A percentile compares a stretch with the other conserved stretches of the same genome.
Conservation (phyloP, 768 basidiomycete species). For the Boletus pseudopeckii region DNA sequence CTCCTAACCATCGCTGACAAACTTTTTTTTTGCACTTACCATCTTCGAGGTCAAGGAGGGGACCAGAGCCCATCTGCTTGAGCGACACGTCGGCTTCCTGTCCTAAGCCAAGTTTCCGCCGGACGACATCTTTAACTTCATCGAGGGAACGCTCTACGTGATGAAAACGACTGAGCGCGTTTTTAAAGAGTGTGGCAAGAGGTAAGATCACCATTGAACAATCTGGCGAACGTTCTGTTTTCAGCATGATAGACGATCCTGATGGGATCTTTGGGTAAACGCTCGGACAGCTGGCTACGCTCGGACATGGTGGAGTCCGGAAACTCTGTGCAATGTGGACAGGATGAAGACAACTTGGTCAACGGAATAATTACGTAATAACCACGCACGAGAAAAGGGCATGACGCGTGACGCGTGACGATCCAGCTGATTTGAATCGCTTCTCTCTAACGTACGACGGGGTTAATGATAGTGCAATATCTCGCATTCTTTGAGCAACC, state of each 20-base stretch:
- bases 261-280: constrained; percentile 1
- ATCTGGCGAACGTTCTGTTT: constrained; percentile 37
- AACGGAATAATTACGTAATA: not conserved
- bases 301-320: constrained; percentile 9
- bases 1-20: not conserved
- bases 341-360: not conserved
- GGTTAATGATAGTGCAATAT: too few species aligned
- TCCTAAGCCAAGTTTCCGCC: constrained; percentile 56
- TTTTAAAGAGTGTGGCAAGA: not conserved
- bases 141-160: constrained; percentile 56
- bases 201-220: constrained; percentile 38
- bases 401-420: too few species aligned
- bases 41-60: constrained; percentile 68
- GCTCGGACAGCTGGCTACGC: not conserved
- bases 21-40: constrained; percentile 39
- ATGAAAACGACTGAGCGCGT: constrained; percentile 4
- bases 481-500: too few species aligned
- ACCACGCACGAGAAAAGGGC: not conserved
- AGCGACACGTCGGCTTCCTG: constrained; percentile 36
- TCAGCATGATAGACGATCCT: constrained; percentile 39
- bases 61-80: constrained; percentile 52
- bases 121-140: constrained; percentile 54
- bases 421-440: too few species aligned
- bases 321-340: not conserved
- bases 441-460: too few species aligned